A percentile compares a stretch with the other conserved stretches of the same genome.
Conservation (phyloP, 2,329 filamentous ascomycete species). For the Tolypocladium pustulatum region DNA sequence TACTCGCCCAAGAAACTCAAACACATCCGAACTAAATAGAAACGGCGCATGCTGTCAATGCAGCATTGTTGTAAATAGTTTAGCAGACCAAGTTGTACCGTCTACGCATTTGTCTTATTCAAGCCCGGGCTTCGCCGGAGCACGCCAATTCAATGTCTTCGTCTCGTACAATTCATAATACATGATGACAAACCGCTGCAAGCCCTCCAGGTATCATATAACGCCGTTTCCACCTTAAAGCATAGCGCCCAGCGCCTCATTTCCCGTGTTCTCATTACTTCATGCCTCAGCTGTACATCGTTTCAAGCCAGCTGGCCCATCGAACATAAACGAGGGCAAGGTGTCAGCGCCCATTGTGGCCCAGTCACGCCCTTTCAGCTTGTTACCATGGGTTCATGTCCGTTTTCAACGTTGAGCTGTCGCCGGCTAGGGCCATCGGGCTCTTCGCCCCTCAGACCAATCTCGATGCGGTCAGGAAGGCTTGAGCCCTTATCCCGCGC, state of each 20-base stretch:
- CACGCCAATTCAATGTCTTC: background rate
- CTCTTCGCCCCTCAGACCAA: conserved; percentile 27
- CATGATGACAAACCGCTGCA: conserved; percentile 1
- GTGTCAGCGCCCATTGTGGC: background rate
- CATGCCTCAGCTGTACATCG: background rate
- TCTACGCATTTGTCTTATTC: background rate
- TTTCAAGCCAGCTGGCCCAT: background rate
- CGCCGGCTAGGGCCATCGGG: conserved; percentile 14
- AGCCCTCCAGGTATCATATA: background rate
- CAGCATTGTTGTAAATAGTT: conserved; percentile 14
- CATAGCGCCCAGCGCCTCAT: background rate
- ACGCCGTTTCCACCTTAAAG: background rate
- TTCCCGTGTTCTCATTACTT: background rate
- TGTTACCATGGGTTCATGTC: conserved; percentile 42
- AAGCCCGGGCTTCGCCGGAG: background rate
- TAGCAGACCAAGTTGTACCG: background rate
- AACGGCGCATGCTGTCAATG: background rate
- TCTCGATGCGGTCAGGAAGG: conserved; percentile 23
- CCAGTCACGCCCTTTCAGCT: conserved; percentile 20
- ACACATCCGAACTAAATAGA: conserved; percentile 70
- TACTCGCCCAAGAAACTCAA: conserved; percentile 82
- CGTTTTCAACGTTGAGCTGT: conserved; percentile 21
- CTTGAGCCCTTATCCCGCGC: conserved; percentile 27
- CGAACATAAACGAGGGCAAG: background rate
- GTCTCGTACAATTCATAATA: conserved; percentile 8